Conservation (phyloP, 2,329 filamentous ascomycete genomes). For the Pleoardoris graminearum region DNA sequence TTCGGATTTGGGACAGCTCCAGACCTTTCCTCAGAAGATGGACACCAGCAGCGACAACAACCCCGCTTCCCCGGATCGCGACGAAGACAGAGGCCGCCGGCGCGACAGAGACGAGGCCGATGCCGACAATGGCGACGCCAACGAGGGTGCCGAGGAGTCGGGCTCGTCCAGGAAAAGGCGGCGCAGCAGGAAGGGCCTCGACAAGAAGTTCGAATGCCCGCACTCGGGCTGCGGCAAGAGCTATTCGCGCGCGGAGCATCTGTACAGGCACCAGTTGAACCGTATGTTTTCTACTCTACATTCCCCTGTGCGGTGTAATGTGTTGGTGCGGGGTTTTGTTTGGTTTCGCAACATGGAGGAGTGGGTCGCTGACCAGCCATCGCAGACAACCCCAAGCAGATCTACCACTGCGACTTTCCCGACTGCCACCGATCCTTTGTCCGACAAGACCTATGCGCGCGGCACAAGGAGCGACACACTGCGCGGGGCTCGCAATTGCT, state of each 20-base stretch:
- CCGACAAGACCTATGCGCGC: slow-evolving; percentile 86
- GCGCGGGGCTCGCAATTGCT: slow-evolving; percentile 73
- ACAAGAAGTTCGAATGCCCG: slow-evolving; percentile 73
- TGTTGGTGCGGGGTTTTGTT: not conserved
- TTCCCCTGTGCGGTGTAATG: not conserved
- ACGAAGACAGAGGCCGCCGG: slow-evolving; percentile 43
- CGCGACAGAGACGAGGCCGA: slow-evolving; percentile 41
- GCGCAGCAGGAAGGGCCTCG: slow-evolving; percentile 74
- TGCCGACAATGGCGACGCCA: slow-evolving; percentile 32
- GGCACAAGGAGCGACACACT: slow-evolving; percentile 55
- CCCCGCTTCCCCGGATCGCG: slow-evolving; percentile 40
- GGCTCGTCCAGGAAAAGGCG: slow-evolving; percentile 59
- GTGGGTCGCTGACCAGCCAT: slow-evolving; percentile 14
- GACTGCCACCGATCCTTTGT: slow-evolving; percentile 91
- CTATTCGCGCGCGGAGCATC: slow-evolving; percentile 93
- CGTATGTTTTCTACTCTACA: slow-evolving; percentile 58
- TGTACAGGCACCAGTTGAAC: slow-evolving; percentile 95
- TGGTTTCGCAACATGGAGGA: not conserved
- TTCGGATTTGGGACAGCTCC: slow-evolving; percentile 41
- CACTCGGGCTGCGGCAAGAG: slow-evolving; percentile 90
- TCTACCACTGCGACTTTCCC: slow-evolving; percentile 90
- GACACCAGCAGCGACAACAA: slow-evolving; percentile 33
- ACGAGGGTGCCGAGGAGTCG: slow-evolving; percentile 27
- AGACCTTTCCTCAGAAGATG: slow-evolving; percentile 41
- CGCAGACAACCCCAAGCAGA: slow-evolving; percentile 86